A percentile compares a stretch with the other conserved stretches of the same genome.
Conservation (phyloP, 257 asterid genomes). For the Fraxinus anomala region DNA sequence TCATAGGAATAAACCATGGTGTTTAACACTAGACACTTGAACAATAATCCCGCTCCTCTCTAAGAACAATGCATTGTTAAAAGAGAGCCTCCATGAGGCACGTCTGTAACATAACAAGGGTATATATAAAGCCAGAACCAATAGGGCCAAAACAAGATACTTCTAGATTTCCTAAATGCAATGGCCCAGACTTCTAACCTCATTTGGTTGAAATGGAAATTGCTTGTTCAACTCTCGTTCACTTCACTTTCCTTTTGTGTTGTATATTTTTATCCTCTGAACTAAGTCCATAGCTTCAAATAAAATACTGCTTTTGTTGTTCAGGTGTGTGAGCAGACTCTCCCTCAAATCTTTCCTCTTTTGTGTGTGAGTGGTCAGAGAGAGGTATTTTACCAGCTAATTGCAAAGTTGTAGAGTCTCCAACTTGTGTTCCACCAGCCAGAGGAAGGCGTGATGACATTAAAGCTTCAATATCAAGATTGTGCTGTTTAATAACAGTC, state of each 20-base stretch:
- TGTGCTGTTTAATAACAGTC: conserved; percentile 91
- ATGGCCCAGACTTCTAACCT: not conserved
- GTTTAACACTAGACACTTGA: not conserved
- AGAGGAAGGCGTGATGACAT: conserved; percentile 81
- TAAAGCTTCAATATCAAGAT: conserved; percentile 86
- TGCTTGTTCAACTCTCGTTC: conserved; percentile 12
- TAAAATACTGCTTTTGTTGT: conserved; percentile 13
- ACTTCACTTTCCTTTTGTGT: conserved; percentile 9
- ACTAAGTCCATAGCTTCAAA: conserved; percentile 6
- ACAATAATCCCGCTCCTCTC: conserved; percentile 8
- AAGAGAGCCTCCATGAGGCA: conserved; percentile 3
- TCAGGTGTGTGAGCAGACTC: not conserved
- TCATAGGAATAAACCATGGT: conserved; percentile 3
- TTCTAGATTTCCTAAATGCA: conserved; percentile 12
- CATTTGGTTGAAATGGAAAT: not conserved
- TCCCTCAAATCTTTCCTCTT: not conserved
- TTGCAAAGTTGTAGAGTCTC: conserved; percentile 77
- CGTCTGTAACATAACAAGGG: not conserved
- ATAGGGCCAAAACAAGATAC: conserved; percentile 10
- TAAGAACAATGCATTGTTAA: conserved; percentile 4
- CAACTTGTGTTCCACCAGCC: conserved; percentile 71
- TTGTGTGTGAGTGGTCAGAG: conserved; percentile 4
- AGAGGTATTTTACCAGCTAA: conserved; percentile 56
- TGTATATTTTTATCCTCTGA: conserved; percentile 18
- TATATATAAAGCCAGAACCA: conserved; percentile 3